phyloP scores from a whole-genome alignment of 1,284 basidiomycete genomes.

The Apiotrichum gracile region DNA sequence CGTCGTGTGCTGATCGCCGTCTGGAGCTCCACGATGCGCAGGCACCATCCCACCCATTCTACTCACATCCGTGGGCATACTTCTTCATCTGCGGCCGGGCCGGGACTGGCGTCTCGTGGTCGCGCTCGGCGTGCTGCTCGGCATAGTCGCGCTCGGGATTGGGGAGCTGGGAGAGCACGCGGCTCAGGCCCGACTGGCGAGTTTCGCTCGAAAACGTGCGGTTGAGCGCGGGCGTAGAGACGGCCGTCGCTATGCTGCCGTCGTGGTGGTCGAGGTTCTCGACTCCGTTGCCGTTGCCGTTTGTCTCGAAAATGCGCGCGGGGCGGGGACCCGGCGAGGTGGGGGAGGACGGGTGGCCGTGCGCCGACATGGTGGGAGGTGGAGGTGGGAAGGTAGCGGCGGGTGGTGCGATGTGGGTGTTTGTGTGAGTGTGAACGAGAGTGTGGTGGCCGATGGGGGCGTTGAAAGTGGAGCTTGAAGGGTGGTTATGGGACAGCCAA shows the following conservation, averaged over 20 bases:
- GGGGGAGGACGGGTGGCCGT: neutral
- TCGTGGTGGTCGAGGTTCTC: neutral
- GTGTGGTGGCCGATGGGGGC: too few species aligned
- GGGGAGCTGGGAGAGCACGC: neutral
- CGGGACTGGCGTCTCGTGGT: neutral
- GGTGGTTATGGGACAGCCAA: too few species aligned
- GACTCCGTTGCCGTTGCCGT: neutral
- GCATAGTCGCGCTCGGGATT: conserved; percentile 5
- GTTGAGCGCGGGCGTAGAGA: neutral
- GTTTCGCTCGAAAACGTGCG: neutral
- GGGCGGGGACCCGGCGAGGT: neutral
- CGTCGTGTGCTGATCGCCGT: neutral
- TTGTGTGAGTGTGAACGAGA: too few species aligned
- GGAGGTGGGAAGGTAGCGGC: neutral
- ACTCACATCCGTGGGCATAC: conserved; percentile 22
- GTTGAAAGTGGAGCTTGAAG: too few species aligned
- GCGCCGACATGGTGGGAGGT: neutral
- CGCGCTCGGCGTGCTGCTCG: neutral
- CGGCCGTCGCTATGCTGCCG: neutral
- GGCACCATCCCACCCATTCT: neutral
- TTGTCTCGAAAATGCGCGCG: neutral
- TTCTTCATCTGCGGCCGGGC: conserved; percentile 12
- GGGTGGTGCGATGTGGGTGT: neutral
- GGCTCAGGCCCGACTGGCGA: neutral
- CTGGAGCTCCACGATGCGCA: too few species aligned